These are phyloP conservation scores for Nitzschia sp. DNA, from an alignment of 108 stramenopile genomes.

Conservation along the genomic window DNA sequence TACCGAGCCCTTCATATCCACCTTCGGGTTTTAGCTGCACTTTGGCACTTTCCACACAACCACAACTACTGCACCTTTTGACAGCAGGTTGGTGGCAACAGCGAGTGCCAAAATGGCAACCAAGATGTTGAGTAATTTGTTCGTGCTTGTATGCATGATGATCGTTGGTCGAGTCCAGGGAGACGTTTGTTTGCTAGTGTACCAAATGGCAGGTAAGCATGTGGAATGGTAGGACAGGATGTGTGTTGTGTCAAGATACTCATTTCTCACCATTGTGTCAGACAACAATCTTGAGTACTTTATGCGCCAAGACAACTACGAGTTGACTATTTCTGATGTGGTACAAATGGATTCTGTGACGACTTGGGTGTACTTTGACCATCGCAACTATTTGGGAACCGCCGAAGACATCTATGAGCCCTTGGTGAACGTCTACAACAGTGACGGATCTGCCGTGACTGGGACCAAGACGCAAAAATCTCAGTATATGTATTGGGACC, in stretches of 20 bases:
- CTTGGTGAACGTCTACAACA: conserved; percentile 16
- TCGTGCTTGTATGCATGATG: too few relatives aligned
- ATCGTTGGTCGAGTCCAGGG: background rate
- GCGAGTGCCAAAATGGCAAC: too few relatives aligned
- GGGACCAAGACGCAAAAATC: background rate
- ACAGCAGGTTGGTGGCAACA: too few relatives aligned
- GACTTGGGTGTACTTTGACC: conserved; percentile 32
- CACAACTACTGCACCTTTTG: too few relatives aligned
- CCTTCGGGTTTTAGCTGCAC: too few relatives aligned
- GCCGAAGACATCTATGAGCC: conserved; percentile 16
- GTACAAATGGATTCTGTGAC: conserved; percentile 7
- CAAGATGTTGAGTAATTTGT: too few relatives aligned
- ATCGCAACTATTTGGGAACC: conserved; percentile 7
- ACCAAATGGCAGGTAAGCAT: conserved; percentile 34
- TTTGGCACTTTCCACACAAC: too few relatives aligned
- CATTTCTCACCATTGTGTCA: background rate
- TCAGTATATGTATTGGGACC: conserved; percentile 19
- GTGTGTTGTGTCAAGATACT: background rate
- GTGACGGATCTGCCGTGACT: conserved; percentile 20
- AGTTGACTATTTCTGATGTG: conserved; percentile 15
- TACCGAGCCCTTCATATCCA: too few relatives aligned
- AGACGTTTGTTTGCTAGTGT: conserved; percentile 28
- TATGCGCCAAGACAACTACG: conserved; percentile 32
- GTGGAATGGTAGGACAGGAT: background rate
- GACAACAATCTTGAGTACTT: conserved; percentile 38